phyloP scores from a whole-genome alignment of 352 stramenopile genomes.

The Phytophthora sansomeana region DNA sequence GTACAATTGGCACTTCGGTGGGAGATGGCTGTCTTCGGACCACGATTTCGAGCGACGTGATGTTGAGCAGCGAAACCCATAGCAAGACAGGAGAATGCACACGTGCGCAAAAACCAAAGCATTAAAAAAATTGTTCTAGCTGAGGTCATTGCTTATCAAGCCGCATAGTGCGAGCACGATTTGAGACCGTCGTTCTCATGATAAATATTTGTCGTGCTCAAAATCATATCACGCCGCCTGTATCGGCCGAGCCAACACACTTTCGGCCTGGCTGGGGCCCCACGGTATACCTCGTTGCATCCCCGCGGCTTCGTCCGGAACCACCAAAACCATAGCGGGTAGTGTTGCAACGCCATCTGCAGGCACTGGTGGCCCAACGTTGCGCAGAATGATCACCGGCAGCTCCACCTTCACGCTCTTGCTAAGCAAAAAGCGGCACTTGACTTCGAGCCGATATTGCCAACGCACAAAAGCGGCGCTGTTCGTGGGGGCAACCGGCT shows the following conservation, averaged over 20 bases:
- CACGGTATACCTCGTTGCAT: neutral
- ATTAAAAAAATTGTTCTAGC: too few species aligned
- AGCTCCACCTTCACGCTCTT: conserved; percentile 49
- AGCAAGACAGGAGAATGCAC: too few species aligned
- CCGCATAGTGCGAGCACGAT: too few species aligned
- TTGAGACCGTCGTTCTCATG: too few species aligned
- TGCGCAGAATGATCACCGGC: conserved; percentile 38
- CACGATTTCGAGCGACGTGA: conserved; percentile 36
- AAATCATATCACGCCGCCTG: too few species aligned
- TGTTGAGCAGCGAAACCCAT: too few species aligned
- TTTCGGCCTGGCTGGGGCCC: conserved; percentile 12
- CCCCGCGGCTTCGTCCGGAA: conserved; percentile 11
- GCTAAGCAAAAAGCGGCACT: conserved; percentile 44
- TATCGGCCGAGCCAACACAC: conserved; percentile 7
- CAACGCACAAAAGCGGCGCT: conserved; percentile 40
- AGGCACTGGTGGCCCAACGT: conserved; percentile 20
- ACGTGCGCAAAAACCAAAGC: too few species aligned
- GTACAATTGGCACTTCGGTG: conserved; percentile 49
- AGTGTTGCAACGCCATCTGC: conserved; percentile 1
- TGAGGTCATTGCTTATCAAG: too few species aligned
- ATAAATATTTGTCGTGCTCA: too few species aligned
- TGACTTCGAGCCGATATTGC: conserved; percentile 44
- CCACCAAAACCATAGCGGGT: conserved; percentile 29
- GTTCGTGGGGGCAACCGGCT: conserved; percentile 34
- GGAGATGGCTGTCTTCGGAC: conserved; percentile 46